Evolutionary conservation across 2,329 filamentous ascomycete species (phyloP).

Genomic region (Aspergillus versicolor): DNA sequence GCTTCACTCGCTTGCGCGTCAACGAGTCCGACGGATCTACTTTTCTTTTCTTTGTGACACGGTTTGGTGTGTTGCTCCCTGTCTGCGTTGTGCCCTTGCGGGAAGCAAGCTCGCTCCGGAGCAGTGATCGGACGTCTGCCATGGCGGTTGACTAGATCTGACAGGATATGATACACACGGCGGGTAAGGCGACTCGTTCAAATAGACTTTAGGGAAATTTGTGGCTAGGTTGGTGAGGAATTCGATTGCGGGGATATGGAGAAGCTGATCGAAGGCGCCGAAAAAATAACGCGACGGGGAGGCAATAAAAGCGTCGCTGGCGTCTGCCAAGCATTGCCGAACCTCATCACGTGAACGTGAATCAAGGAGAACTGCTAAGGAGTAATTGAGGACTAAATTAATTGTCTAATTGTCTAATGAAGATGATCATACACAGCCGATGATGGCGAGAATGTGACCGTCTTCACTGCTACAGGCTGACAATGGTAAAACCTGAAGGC

Average conservation of each 20-base stretch:
- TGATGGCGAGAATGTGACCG: no score
- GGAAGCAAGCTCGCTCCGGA: conserved; percentile 73
- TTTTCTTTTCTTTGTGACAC: conserved; percentile 56
- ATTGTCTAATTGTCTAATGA: no score
- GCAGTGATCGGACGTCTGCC: conserved; percentile 76
- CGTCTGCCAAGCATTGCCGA: conserved; percentile 24
- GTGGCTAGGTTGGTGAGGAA: conserved; percentile 5
- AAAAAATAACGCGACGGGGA: conserved; percentile 22
- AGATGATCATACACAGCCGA: no score
- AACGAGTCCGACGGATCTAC: conserved; percentile 43
- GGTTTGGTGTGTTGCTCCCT: conserved; percentile 31
- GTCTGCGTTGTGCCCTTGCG: conserved; percentile 66
- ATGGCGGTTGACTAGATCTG: conserved; percentile 44
- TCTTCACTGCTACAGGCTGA: no score
- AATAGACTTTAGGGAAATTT: not conserved
- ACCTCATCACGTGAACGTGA: conserved; percentile 20
- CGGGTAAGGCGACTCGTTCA: not conserved
- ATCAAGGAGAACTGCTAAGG: not conserved
- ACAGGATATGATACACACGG: not conserved
- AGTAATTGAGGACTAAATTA: not conserved
- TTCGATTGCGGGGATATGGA: conserved; percentile 24
- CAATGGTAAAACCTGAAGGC: no score
- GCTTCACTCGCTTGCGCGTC: conserved; percentile 46
- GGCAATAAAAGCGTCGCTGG: conserved; percentile 14
- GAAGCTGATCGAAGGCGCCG: conserved; percentile 17